Percentiles rank a stretch among this genome's conserved stretches.
phyloP scores from a whole-genome alignment of 169 alveolate genomes.

The Babesia bigemina region DNA sequence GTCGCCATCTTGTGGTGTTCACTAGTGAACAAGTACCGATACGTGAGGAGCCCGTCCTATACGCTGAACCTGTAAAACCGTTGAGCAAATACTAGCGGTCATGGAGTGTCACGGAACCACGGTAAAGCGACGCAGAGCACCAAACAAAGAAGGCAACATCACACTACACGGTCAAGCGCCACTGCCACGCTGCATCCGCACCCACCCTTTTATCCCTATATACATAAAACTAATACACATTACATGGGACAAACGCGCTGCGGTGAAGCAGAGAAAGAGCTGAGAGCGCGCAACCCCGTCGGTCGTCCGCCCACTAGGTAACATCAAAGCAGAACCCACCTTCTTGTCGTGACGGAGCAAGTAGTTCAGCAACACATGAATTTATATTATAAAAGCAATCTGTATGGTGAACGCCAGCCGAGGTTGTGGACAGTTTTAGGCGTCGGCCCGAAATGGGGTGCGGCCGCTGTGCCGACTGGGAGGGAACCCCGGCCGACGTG shows the following conservation, averaged over 20 bases:
- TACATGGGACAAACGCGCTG: too few relatives aligned
- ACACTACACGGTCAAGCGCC: background rate
- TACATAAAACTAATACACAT: too few relatives aligned
- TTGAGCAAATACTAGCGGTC: background rate
- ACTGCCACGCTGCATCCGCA: too few relatives aligned
- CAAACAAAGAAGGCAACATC: background rate
- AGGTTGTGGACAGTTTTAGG: too few relatives aligned
- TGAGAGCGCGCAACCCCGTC: background rate
- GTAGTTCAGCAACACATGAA: background rate
- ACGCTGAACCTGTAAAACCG: background rate
- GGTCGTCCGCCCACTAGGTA: background rate
- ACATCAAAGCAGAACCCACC: background rate
- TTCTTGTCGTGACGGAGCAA: background rate
- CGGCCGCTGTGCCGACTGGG: background rate
- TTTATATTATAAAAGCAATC: too few relatives aligned
- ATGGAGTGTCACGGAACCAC: background rate
- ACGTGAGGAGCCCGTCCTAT: background rate
- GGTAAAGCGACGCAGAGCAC: too few relatives aligned
- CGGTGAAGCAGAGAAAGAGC: background rate
- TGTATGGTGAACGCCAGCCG: too few relatives aligned
- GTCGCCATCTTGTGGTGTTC: conserved; percentile 41
- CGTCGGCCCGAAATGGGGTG: background rate
- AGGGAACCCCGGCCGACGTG: too few relatives aligned
- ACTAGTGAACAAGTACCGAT: background rate
- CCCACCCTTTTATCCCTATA: too few relatives aligned